Percentiles rank a stretch among this genome's conserved stretches.
These are phyloP conservation scores for Dendrobium nobile DNA, from an alignment of 106 monocot genomes.

Conservation along the genomic window DNA sequence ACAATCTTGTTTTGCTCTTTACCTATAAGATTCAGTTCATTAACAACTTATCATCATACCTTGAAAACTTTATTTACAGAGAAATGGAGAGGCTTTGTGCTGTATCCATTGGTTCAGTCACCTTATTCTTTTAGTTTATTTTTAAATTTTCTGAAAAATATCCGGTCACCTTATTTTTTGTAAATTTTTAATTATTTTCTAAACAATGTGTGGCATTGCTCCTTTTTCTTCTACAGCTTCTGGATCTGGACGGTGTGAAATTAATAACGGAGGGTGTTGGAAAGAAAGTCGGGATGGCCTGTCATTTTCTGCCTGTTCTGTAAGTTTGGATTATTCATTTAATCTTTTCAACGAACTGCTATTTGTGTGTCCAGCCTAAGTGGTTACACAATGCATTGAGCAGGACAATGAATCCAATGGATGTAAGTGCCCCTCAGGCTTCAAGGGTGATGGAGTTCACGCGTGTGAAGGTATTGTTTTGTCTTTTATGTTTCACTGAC, in stretches of 20 bases:
- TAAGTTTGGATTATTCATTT: slow-evolving; percentile 26
- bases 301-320: slow-evolving; percentile 69
- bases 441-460: slow-evolving; percentile 79
- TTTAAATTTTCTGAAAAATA: too few relatives aligned
- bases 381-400: not conserved
- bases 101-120: too few relatives aligned
- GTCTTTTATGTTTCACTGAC: not conserved
- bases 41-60: not conserved
- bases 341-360: not conserved
- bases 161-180: not conserved
- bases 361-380: not conserved
- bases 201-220: too few relatives aligned
- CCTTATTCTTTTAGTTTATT: too few relatives aligned
- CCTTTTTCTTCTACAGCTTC: slow-evolving; percentile 42
- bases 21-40: too few relatives aligned
- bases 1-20: too few relatives aligned
- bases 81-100: not conserved
- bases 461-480: slow-evolving; percentile 64
- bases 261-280: slow-evolving; percentile 99
- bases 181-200: not conserved
- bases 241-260: slow-evolving; percentile 84
- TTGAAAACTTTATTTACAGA: not conserved
- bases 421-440: slow-evolving; percentile 89
- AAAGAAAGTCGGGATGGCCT: slow-evolving; percentile 45
- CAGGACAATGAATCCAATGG: slow-evolving; percentile 47